Evolutionary conservation across 495 filamentous ascomycete species (phyloP).

Genomic region (Hypoxylon crocopeplum): DNA sequence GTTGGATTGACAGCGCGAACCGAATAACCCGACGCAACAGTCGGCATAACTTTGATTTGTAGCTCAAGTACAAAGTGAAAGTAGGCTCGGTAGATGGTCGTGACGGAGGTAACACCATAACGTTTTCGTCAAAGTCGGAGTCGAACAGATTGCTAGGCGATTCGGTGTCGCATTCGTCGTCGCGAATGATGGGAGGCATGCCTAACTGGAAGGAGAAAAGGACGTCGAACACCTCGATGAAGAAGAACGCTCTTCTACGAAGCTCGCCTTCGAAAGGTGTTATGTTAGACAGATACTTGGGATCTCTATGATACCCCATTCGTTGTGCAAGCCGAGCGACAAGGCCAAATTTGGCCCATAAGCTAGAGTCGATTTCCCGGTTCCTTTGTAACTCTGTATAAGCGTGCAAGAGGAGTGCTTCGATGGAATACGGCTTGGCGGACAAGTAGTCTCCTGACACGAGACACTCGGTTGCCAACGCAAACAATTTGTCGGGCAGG

Average conservation of each 20-base stretch:
- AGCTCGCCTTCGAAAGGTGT: constrained; percentile 61
- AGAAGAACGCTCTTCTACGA: constrained; percentile 57
- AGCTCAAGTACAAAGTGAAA: constrained; percentile 49
- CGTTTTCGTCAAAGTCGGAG: constrained; percentile 53
- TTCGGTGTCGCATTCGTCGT: constrained; percentile 54
- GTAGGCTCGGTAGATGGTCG: constrained; percentile 53
- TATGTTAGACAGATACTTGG: constrained; percentile 48
- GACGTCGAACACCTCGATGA: constrained; percentile 57
- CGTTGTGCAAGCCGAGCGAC: constrained; percentile 54
- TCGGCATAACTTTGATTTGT: constrained; percentile 49
- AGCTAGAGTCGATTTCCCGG: constrained; percentile 45
- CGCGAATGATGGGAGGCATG: constrained; percentile 53
- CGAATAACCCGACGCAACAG: constrained; percentile 49
- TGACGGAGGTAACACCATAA: constrained; percentile 45
- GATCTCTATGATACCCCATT: constrained; percentile 62
- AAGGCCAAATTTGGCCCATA: constrained; percentile 54
- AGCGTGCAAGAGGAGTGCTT: constrained; percentile 54
- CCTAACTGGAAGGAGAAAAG: constrained; percentile 58
- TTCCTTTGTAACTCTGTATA: constrained; percentile 46
- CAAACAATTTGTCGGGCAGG: constrained; percentile 31
- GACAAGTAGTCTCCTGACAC: constrained; percentile 52
- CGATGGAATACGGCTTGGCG: constrained; percentile 51
- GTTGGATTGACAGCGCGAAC: constrained; percentile 39
- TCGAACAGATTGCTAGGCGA: constrained; percentile 54
- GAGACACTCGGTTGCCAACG: constrained; percentile 47